Conservation (phyloP, 2,329 filamentous ascomycete genomes). For the Botrytis deweyae region DNA sequence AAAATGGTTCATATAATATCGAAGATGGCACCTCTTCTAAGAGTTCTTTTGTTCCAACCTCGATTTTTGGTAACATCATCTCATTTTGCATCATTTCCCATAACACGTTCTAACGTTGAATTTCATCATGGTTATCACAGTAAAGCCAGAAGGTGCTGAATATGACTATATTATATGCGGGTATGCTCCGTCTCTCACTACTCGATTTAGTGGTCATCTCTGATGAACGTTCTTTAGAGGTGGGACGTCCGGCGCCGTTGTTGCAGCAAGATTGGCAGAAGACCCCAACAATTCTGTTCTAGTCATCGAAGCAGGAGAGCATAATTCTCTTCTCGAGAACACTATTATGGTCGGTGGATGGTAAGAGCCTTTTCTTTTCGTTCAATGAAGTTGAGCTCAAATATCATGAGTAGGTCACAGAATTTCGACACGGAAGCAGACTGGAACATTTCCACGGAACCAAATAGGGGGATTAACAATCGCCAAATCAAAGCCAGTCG, state of each 20-base stretch:
- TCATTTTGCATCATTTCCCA: background rate
- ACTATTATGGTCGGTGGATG: constrained; percentile 52
- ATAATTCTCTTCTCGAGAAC: constrained; percentile 48
- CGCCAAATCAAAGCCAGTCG: constrained; percentile 49
- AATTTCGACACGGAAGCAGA: constrained; percentile 51
- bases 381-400: background rate
- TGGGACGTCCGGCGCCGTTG: constrained; percentile 49
- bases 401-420: constrained; percentile 41
- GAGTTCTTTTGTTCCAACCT: background rate
- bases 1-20: background rate
- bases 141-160: constrained; percentile 24
- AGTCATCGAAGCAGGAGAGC: constrained; percentile 50
- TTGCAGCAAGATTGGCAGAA: constrained; percentile 55
- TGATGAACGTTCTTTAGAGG: constrained; percentile 35
- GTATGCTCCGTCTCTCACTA: constrained; percentile 20
- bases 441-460: constrained; percentile 50
- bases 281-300: constrained; percentile 48
- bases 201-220: background rate
- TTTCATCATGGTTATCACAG: constrained; percentile 23
- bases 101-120: background rate
- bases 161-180: constrained; percentile 37
- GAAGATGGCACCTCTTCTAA: background rate
- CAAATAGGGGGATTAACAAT: constrained; percentile 42
- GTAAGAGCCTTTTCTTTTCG: constrained; percentile 23
- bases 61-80: background rate